A percentile compares a stretch with the other conserved stretches of the same genome.
These are phyloP conservation scores for Camellia granthamiana DNA, from an alignment of 148 eudicot genomes.

Conservation along the genomic window DNA sequence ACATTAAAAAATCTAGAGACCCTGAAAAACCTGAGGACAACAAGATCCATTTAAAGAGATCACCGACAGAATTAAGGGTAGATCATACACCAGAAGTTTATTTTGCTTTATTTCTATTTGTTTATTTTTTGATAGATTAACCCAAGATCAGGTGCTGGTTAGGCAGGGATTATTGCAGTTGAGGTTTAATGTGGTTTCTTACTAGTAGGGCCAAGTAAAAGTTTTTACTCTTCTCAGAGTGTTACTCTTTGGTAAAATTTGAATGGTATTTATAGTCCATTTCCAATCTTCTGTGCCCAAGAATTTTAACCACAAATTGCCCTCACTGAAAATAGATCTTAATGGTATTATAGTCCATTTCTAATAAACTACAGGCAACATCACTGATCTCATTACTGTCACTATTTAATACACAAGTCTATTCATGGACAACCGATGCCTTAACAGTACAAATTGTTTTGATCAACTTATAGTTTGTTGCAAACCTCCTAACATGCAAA, in stretches of 20 bases:
- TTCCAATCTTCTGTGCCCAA: background rate
- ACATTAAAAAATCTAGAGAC: background rate
- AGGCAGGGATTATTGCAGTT: background rate
- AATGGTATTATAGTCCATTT: background rate
- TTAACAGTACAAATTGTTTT: background rate
- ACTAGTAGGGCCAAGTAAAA: background rate
- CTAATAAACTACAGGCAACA: background rate
- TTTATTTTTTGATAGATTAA: background rate
- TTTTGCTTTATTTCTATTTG: background rate
- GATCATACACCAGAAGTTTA: background rate
- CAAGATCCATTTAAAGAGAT: background rate
- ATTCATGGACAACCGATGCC: background rate
- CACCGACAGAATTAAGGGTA: background rate
- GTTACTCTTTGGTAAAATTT: background rate
- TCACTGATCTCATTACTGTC: background rate
- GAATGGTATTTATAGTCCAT: background rate
- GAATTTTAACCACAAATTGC: background rate
- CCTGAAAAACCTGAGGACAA: background rate
- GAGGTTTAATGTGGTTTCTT: background rate
- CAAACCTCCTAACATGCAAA: background rate
- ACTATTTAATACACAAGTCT: background rate
- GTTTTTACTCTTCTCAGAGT: background rate
- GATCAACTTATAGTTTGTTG: background rate
- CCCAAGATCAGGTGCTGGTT: background rate
- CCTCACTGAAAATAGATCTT: background rate